Conservation (phyloP, 106 monocot species). For the Alisma plantagoaquatica region DNA sequence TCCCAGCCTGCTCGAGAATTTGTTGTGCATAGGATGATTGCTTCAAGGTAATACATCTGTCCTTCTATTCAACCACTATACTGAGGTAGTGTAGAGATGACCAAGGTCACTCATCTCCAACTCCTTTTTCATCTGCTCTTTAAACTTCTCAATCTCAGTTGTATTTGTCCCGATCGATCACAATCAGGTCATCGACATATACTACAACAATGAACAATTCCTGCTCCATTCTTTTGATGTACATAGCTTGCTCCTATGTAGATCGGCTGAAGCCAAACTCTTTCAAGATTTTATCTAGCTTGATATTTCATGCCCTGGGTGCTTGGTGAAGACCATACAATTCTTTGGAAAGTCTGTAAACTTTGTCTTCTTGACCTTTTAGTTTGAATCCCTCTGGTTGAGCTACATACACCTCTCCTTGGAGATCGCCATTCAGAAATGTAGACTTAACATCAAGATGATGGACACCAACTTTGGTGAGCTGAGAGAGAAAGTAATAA, state of each 20-base stretch:
- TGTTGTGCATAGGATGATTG: background rate
- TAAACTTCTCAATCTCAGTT: background rate
- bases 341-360: constrained; percentile 1
- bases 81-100: background rate
- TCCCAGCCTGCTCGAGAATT: background rate
- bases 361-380: constrained; percentile 2
- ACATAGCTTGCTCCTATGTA: constrained; percentile 1
- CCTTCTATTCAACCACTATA: background rate
- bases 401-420: constrained; percentile 7
- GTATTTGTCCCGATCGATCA: background rate
- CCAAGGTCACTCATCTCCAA: constrained; percentile 7
- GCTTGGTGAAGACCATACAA: constrained; percentile 14
- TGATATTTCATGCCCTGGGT: constrained; percentile 2
- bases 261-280: background rate
- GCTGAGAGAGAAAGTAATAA: constrained; percentile 4
- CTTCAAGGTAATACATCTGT: background rate
- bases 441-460: constrained; percentile 7
- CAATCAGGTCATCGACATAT: constrained; percentile 6
- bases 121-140: background rate
- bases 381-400: constrained; percentile 4
- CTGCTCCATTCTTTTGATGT: background rate
- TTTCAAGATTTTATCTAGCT: background rate
- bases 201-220: background rate
- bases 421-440: background rate
- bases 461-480: too few relatives aligned